Base-by-base conservation (phyloP, 805 yeast genomes). In the Candida piceae region DNA sequence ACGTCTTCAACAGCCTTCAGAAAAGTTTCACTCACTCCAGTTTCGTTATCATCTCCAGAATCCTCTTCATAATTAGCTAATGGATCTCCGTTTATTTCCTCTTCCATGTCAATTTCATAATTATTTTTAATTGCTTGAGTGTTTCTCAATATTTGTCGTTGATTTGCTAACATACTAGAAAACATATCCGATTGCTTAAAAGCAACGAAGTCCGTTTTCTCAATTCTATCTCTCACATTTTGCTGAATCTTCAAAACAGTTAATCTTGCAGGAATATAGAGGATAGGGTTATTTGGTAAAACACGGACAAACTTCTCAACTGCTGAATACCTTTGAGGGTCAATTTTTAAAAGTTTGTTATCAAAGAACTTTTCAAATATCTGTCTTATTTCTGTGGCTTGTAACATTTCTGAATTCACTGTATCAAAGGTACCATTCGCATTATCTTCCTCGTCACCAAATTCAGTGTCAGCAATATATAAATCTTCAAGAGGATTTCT, bases 401-500 rank as follows among this genome's bases (percentile, higher is more conserved):
- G 76, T 0, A 74, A 57, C 41, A 71, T 45, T 12, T 53, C 50
- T 11, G 41, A 42, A 24, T 50, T 44, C 13, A 39, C 8, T 31
- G 40, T 45, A 24, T 46, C 44, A 17, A 35, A 16, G 3, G 48
- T 42, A 4, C 5, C 10, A 7, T 24, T 12, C 6, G 12, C 13
- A 24, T 34, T 43, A 7, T 58, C 54, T 12, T 49, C 53, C 16
- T 50, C 53, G 31, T 49, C 55, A 28, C 56, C 60, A 11, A 55
- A 56, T 10, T 53, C 51, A 24, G 50, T 48, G 11, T 60, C 50
- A 38, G 16, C 52, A 29, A 40, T 41, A 17, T 41, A 45, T 24
- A 53, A 22, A 39, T 73, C 83, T 43, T 79, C 85, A 13, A 88
- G 57, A 0, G 96, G 95, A 33, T 83, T 83, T 48, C 78, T 76